Evolutionary conservation across 169 alveolate species (phyloP).

Genomic region (Plasmodium coatneyi): DNA sequence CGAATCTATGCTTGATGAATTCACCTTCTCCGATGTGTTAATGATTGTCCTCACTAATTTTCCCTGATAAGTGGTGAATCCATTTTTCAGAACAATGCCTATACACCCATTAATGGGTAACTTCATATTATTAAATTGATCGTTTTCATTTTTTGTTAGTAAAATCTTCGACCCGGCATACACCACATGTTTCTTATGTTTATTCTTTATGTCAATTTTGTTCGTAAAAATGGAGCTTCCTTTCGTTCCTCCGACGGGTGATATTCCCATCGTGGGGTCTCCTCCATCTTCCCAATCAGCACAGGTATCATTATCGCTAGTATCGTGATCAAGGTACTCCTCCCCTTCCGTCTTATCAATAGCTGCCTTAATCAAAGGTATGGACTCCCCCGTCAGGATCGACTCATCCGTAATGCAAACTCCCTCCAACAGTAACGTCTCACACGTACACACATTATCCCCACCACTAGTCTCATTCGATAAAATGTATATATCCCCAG

Average conservation of each 20-base stretch:
- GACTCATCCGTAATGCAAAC: slow-evolving; percentile 88
- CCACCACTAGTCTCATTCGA: slow-evolving; percentile 69
- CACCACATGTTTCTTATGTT: slow-evolving; percentile 89
- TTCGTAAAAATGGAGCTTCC: slow-evolving; percentile 71
- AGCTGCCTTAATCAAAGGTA: slow-evolving; percentile 86
- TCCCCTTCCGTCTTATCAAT: slow-evolving; percentile 44
- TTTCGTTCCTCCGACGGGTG: slow-evolving; percentile 37
- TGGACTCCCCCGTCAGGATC: slow-evolving; percentile 89
- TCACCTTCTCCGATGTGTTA: slow-evolving; percentile 92
- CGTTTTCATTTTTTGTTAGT: slow-evolving; percentile 83
- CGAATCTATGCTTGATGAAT: slow-evolving; percentile 94
- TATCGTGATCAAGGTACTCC: slow-evolving; percentile 6
- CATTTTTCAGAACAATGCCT: slow-evolving; percentile 82
- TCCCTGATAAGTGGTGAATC: slow-evolving; percentile 96
- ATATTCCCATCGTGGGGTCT: not conserved
- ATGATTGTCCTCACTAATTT: slow-evolving; percentile 96
- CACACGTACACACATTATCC: slow-evolving; percentile 68
- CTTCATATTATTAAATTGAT: slow-evolving; percentile 61
- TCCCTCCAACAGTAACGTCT: slow-evolving; percentile 77
- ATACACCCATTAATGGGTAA: slow-evolving; percentile 78
- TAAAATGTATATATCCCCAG: slow-evolving; percentile 93
- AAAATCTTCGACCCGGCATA: slow-evolving; percentile 95
- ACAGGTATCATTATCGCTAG: slow-evolving; percentile 3
- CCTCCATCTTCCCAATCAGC: not conserved
- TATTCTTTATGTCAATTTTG: slow-evolving; percentile 67